phyloP scores from a whole-genome alignment of 2,329 filamentous ascomycete genomes.

The Penicillium sp. region DNA sequence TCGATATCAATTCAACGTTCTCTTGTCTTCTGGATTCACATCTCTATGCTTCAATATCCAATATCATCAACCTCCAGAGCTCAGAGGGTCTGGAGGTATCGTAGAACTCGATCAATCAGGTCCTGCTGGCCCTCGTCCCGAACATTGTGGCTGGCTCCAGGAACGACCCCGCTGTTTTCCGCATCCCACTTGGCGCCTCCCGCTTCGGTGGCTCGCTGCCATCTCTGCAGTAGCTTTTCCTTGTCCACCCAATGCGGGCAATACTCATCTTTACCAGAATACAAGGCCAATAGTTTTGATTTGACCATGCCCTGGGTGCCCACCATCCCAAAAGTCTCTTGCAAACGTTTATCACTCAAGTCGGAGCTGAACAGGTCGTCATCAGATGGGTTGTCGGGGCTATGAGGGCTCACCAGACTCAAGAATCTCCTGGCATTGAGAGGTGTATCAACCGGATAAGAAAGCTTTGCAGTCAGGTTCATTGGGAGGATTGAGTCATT shows the following conservation, averaged over 20 bases:
- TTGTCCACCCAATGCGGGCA: slow-evolving; percentile 47
- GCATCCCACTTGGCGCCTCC: slow-evolving; percentile 46
- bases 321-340: slow-evolving; percentile 61
- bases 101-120: slow-evolving; percentile 34
- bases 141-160: slow-evolving; percentile 50
- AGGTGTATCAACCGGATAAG: slow-evolving; percentile 38
- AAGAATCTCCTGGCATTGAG: slow-evolving; percentile 59
- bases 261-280: slow-evolving; percentile 48
- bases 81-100: slow-evolving; percentile 33
- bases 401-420: slow-evolving; percentile 52
- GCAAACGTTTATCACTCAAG: slow-evolving; percentile 57
- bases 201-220: slow-evolving; percentile 42
- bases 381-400: slow-evolving; percentile 59
- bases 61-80: neutral
- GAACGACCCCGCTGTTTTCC: slow-evolving; percentile 49
- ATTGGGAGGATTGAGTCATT: slow-evolving; percentile 34
- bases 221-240: slow-evolving; percentile 41
- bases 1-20: slow-evolving; percentile 14
- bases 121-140: slow-evolving; percentile 49
- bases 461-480: slow-evolving; percentile 32
- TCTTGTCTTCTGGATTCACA: neutral
- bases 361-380: slow-evolving; percentile 90
- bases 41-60: neutral
- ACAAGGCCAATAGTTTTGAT: slow-evolving; percentile 43
- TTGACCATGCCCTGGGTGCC: slow-evolving; percentile 36